Conservation (phyloP, 1,284 basidiomycete species). For the Sanghuangporus baumii region DNA sequence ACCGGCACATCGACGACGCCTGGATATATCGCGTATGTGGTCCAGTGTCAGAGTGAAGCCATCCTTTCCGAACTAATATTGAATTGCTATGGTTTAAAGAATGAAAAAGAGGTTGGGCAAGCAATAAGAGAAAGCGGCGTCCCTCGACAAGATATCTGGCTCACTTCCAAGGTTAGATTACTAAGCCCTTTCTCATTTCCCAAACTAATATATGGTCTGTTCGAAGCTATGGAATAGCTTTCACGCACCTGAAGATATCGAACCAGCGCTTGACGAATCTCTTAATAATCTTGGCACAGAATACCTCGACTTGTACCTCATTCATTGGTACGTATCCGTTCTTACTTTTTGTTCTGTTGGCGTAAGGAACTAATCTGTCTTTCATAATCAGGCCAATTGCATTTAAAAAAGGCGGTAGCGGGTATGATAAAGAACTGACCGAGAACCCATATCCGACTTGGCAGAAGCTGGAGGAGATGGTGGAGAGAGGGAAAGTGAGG, state of each 20-base stretch:
- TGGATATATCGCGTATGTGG: slow-evolving; percentile 23
- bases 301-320: slow-evolving; percentile 77
- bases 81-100: slow-evolving; percentile 20
- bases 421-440: slow-evolving; percentile 58
- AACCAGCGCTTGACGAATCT: slow-evolving; percentile 62
- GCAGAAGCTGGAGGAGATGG: slow-evolving; percentile 77
- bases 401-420: slow-evolving; percentile 43
- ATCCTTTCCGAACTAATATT: background rate
- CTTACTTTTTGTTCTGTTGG: background rate
- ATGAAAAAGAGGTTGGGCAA: slow-evolving; percentile 49
- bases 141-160: slow-evolving; percentile 44
- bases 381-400: slow-evolving; percentile 56
- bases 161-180: slow-evolving; percentile 28
- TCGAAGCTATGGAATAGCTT: slow-evolving; percentile 36
- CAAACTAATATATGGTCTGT: background rate
- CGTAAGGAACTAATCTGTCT: background rate
- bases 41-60: background rate
- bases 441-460: slow-evolving; percentile 77
- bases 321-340: slow-evolving; percentile 66
- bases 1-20: slow-evolving; percentile 40
- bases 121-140: slow-evolving; percentile 47
- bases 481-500: slow-evolving; percentile 72
- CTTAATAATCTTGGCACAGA: slow-evolving; percentile 63
- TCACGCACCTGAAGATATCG: slow-evolving; percentile 62
- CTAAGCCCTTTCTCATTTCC: background rate